These are phyloP conservation scores for Exophiala dermatitidis DNA, from an alignment of 2,329 filamentous ascomycete genomes.

Conservation along the genomic window DNA sequence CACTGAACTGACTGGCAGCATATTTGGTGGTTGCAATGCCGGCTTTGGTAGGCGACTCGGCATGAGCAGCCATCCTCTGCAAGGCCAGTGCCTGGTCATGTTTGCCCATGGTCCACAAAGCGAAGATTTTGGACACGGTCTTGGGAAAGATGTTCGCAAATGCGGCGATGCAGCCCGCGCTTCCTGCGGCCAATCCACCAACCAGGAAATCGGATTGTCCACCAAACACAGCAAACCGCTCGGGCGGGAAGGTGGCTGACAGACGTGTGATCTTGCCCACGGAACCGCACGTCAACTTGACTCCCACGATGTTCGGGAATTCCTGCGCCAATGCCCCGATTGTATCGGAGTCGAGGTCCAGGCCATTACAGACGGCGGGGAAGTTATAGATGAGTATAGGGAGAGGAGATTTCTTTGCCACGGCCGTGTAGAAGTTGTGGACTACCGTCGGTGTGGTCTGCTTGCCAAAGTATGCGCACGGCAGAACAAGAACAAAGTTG, in stretches of 20 bases:
- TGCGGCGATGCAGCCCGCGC: constrained; percentile 50
- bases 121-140: constrained; percentile 52
- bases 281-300: constrained; percentile 59
- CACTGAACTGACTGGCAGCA: constrained; percentile 55
- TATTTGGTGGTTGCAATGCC: constrained; percentile 64
- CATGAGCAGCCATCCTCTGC: constrained; percentile 56
- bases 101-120: constrained; percentile 52
- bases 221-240: constrained; percentile 59
- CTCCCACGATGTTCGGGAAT: constrained; percentile 52
- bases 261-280: constrained; percentile 55
- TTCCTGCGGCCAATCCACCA: constrained; percentile 47
- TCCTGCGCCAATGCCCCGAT: constrained; percentile 49
- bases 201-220: constrained; percentile 67
- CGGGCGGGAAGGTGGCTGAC: constrained; percentile 44
- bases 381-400: constrained; percentile 62
- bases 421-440: constrained; percentile 52
- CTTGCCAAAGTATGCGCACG: constrained; percentile 59
- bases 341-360: constrained; percentile 59
- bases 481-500: constrained; percentile 55
- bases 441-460: constrained; percentile 52
- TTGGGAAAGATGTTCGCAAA: constrained; percentile 54
- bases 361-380: constrained; percentile 58
- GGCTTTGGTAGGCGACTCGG: constrained; percentile 58
- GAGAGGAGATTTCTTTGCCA: constrained; percentile 46
- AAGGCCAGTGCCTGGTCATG: constrained; percentile 52